Base-by-base conservation (phyloP, 352 stramenopile species). In the Pythium rishiriense region DNA sequence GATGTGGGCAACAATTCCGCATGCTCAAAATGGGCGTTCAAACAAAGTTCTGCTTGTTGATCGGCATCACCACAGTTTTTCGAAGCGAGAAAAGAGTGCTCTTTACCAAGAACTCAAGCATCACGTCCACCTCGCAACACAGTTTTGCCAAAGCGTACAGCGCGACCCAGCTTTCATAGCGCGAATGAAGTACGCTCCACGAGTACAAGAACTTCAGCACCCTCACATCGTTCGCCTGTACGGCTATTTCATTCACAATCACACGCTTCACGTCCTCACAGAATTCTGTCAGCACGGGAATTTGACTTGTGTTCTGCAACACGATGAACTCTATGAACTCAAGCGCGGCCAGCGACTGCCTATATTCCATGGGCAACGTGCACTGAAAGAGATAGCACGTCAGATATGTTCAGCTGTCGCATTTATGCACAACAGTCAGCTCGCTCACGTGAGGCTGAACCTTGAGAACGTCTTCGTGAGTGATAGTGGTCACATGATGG, bases 251-350 rank as follows among this genome's bases (percentile, higher is more conserved):
- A 66, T 55, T 51, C 51, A 51, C 19, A 62, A 63, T 25, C 57
- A 46, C 2, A 63, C 33, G 42, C 64, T 71, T 1, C 57, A 71
- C 46, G 37, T 66, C 6, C 51, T 66, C 6, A 66, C 52, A 2
- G 57, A 71, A 24, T 66, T 50, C 37, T 71, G 64, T 15, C 64
- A 66, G 29, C 57, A 53, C 37, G 64, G 64, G 0, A 66, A 62
- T 26, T 28, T 71, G 10, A 22, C 33, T 0, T 19, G 5, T 5
- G 39, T 71, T 1, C 29, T 71, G 10, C 48, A 61, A 5, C 24
- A 50, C 19, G 63, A 70, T n/a, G 51, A 51, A 17, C 42, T 31
- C 24, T 65, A 39, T 26, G 39, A 62, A 17, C 25, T 33, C 2
- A 69, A 55, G 7, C 46, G 22, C 11, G 39, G 29, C 15, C 26